phyloP scores from a whole-genome alignment of 2,329 filamentous ascomycete genomes.

The Penicillium digitatum region DNA sequence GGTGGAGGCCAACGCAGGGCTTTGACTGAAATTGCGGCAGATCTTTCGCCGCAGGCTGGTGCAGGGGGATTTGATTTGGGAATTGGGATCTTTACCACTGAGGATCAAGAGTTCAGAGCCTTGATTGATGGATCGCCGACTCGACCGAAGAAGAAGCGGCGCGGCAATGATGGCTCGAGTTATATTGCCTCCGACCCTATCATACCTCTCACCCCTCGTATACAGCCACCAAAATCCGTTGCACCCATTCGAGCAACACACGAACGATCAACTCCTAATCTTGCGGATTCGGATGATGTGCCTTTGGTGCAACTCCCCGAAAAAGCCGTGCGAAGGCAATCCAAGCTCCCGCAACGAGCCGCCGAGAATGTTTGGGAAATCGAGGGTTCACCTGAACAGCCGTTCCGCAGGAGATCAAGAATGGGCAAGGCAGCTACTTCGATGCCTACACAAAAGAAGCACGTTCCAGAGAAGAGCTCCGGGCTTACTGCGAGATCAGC shows the following conservation, averaged over 20 bases:
- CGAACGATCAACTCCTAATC: conserved; percentile 11
- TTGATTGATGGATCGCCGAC: conserved; percentile 33
- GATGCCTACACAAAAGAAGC: conserved; percentile 5
- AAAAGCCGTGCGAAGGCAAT: conserved; percentile 20
- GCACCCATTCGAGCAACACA: conserved; percentile 14
- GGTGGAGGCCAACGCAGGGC: conserved; percentile 36
- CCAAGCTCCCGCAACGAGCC: conserved; percentile 21
- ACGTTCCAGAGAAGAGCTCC: conserved; percentile 1
- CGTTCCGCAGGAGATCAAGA: conserved; percentile 19
- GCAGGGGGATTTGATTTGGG: conserved; percentile 32
- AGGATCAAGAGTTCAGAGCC: conserved; percentile 40
- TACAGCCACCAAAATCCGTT: conserved; percentile 16
- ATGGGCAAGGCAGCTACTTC: conserved; percentile 6
- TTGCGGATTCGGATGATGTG: conserved; percentile 13
- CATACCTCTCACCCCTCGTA: conserved; percentile 27
- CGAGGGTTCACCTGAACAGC: conserved; percentile 32
- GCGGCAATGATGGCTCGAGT: conserved; percentile 32
- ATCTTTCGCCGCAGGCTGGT: conserved; percentile 39
- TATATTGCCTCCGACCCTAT: conserved; percentile 30
- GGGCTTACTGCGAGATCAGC: conserved; percentile 3
- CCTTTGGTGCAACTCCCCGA: conserved; percentile 13
- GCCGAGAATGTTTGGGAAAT: conserved; percentile 36
- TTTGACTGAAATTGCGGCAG: conserved; percentile 43
- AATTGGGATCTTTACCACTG: conserved; percentile 38
- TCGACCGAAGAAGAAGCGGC: conserved; percentile 37